Evolutionary conservation across 345 rosid genomes (phyloP), one percentile per base, ranked within the genome.

Genomic region (Isatis tinctoria): DNA sequence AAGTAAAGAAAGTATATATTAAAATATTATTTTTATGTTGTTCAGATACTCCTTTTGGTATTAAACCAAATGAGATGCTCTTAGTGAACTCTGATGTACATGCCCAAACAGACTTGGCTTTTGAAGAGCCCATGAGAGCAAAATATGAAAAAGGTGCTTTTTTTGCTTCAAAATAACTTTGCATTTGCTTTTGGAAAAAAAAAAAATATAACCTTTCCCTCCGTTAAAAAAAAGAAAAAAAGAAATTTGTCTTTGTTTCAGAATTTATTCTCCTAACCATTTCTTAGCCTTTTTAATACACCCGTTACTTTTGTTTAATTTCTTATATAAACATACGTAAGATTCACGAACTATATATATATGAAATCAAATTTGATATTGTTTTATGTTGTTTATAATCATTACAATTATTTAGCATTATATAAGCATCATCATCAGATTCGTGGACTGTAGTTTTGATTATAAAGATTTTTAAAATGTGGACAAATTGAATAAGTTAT

Each of bases 131-230:
- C 70, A 63, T 41, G 36, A 53, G 63, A 57, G 58, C 57, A 45
- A 26, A 74, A 36, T 24, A 58, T 54, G 28, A 11, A 43, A 67
- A 48, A 2, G 24, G 37, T 73, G 65, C 59, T 6, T 36, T 67
- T 67, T 60, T 58, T 74, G 67, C 61, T 74, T 67, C 73, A 48
- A 36, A 26, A 3, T 59, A 39, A 74, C 47, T 59, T 74, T 67
- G 30, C 41, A 41, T 56, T 52, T 67, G 49, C 77, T 65, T 74
- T 67, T 67, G 61, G 36, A 5, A 74, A 74, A 59, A 9, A 48
- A 66, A 65, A 4, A 24, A n/a, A 43, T 53, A 74, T 35, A 43
- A 65, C 13, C 52, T 47, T 66, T 74, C 41, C 33, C 17, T 58
- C 18, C 8, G 1, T 26, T 40, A 13, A 37, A 22, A 51, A 27